These are phyloP conservation scores for Talaromyces proteolyticus DNA, from an alignment of 495 filamentous ascomycete species.

Conservation along the genomic window DNA sequence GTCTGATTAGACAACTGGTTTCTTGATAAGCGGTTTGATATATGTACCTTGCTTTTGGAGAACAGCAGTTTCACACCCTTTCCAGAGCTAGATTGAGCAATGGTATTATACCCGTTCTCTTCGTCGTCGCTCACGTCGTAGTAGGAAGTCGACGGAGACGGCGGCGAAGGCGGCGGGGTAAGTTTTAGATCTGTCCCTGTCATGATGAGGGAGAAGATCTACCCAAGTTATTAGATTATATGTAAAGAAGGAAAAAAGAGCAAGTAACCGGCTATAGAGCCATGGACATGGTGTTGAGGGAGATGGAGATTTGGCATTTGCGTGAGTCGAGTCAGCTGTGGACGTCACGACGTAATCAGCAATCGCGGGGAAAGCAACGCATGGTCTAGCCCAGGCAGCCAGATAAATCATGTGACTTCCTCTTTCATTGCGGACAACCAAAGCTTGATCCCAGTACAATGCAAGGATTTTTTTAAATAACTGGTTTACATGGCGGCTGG, in stretches of 20 bases:
- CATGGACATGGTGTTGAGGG: too few relatives aligned
- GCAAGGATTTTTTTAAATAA: too few relatives aligned
- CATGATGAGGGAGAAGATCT: neutral
- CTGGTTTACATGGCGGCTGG: too few relatives aligned
- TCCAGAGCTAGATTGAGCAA: slow-evolving; percentile 73
- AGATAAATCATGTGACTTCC: neutral
- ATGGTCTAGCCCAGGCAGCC: neutral
- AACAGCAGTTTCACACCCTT: slow-evolving; percentile 92
- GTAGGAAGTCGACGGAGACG: slow-evolving; percentile 83
- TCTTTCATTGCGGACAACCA: too few relatives aligned
- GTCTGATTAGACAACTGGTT: neutral
- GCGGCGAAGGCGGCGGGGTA: slow-evolving; percentile 43
- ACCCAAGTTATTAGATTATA: neutral
- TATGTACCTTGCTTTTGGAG: slow-evolving; percentile 87
- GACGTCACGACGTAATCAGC: slow-evolving; percentile 7
- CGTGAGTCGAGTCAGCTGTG: neutral
- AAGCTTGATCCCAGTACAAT: too few relatives aligned
- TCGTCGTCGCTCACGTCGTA: slow-evolving; percentile 97
- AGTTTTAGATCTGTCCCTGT: slow-evolving; percentile 16
- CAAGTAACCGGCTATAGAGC: too few relatives aligned
- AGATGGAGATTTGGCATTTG: too few relatives aligned
- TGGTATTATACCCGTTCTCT: slow-evolving; percentile 92
- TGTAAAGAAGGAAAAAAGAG: neutral
- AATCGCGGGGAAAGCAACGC: neutral
- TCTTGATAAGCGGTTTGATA: slow-evolving; percentile 10